Evolutionary conservation across 805 yeast species (phyloP).

Genomic region (Scheffersomyces ergatensis): DNA sequence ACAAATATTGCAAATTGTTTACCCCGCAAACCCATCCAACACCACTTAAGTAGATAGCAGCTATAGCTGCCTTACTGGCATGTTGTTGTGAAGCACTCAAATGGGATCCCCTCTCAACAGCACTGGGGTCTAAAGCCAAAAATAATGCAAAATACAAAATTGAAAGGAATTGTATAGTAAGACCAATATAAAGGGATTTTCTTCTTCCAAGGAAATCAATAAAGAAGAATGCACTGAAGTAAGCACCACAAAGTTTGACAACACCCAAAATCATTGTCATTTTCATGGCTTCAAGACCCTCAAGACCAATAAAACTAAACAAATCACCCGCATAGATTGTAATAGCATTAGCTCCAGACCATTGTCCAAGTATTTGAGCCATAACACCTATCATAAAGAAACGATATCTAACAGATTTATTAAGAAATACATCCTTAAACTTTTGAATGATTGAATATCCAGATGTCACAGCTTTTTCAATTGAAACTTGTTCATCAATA

Average conservation of each 20-base stretch:
- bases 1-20: constrained; percentile 53
- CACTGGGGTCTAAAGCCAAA: constrained; percentile 44
- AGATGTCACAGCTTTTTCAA: constrained; percentile 28
- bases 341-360: constrained; percentile 59
- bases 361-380: constrained; percentile 51
- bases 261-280: constrained; percentile 55
- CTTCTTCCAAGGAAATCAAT: constrained; percentile 56
- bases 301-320: constrained; percentile 46
- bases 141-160: constrained; percentile 48
- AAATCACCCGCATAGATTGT: constrained; percentile 58
- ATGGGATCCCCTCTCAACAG: constrained; percentile 25
- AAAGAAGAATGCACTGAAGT: constrained; percentile 49
- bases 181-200: constrained; percentile 47
- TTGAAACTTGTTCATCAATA: constrained; percentile 45
- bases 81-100: constrained; percentile 27
- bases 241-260: constrained; percentile 49
- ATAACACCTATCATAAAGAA: constrained; percentile 38
- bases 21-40: constrained; percentile 61
- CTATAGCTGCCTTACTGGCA: constrained; percentile 49
- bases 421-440: constrained; percentile 31
- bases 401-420: constrained; percentile 45
- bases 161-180: constrained; percentile 40
- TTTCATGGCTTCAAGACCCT: constrained; percentile 38
- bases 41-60: constrained; percentile 49
- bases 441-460: constrained; percentile 17